These are phyloP conservation scores for Xylariaceae sp. DNA, from an alignment of 2,329 filamentous ascomycete genomes.

Conservation along the genomic window DNA sequence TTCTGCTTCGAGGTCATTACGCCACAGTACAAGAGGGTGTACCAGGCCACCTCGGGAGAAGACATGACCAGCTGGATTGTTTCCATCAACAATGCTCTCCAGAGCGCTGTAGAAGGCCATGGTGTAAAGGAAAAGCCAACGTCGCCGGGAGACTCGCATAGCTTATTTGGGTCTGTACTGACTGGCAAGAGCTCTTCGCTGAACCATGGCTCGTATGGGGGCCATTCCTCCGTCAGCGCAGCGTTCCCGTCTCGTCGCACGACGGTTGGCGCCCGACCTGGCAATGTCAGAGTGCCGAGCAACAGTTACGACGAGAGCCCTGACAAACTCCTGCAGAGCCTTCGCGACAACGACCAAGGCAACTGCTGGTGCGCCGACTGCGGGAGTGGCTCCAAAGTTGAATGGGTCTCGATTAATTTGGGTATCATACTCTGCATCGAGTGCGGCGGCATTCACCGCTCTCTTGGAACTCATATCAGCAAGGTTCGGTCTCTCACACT, in stretches of 20 bases:
- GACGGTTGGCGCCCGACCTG: slow-evolving; percentile 83
- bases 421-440: slow-evolving; percentile 96
- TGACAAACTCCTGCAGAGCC: slow-evolving; percentile 75
- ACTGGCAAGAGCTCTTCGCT: slow-evolving; percentile 83
- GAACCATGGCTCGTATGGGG: slow-evolving; percentile 40
- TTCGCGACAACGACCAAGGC: slow-evolving; percentile 84
- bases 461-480: slow-evolving; percentile 92
- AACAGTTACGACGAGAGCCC: slow-evolving; percentile 74
- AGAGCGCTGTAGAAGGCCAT: slow-evolving; percentile 86
- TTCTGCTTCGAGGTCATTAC: slow-evolving; percentile 99
- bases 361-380: slow-evolving; percentile 95
- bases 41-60: slow-evolving; percentile 95
- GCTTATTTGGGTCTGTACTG: slow-evolving; percentile 79
- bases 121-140: slow-evolving; percentile 47
- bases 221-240: slow-evolving; percentile 38
- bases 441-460: slow-evolving; percentile 94
- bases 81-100: slow-evolving; percentile 93
- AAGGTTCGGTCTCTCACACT: slow-evolving; percentile 93
- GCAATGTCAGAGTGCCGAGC: slow-evolving; percentile 59
- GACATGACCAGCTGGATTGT: slow-evolving; percentile 97
- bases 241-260: slow-evolving; percentile 70
- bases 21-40: slow-evolving; percentile 89
- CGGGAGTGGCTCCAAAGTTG: slow-evolving; percentile 82
- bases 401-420: slow-evolving; percentile 98
- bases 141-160: slow-evolving; percentile 40